Percentiles rank a stretch among this genome's conserved stretches.
Conservation (phyloP, 2,329 filamentous ascomycete species). For the Ophiostoma ulmi region DNA sequence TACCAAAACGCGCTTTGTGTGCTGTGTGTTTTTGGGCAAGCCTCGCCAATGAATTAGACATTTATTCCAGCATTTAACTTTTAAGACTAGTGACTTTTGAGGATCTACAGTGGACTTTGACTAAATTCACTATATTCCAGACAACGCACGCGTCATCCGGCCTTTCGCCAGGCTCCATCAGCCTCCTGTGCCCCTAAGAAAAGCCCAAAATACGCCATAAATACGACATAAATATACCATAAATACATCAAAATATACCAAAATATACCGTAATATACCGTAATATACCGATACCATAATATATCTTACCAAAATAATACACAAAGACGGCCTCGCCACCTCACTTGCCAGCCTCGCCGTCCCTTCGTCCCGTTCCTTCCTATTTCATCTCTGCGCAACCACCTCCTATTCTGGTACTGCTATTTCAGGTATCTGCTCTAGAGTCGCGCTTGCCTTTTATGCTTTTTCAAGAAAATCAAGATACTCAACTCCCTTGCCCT, state of each 20-base stretch:
- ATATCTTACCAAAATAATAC: not conserved
- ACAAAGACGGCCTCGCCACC: not conserved
- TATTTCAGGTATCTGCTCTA: not conserved
- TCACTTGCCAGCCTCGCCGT: not conserved
- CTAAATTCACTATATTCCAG: not conserved
- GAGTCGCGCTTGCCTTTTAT: not conserved
- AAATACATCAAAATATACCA: not conserved
- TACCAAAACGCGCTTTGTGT: not conserved
- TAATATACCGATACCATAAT: not conserved
- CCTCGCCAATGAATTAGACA: not conserved
- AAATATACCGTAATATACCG: not conserved
- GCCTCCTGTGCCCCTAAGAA: not conserved
- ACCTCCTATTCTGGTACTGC: not conserved
- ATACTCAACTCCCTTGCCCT: not conserved
- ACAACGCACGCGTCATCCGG: conserved; percentile 1
- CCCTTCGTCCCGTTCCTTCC: not conserved
- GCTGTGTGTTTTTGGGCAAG: not conserved
- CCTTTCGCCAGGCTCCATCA: not conserved
- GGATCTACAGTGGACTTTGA: not conserved
- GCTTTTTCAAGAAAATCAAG: not conserved
- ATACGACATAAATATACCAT: not conserved
- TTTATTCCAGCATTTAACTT: not conserved
- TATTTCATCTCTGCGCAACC: not conserved
- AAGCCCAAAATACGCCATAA: not conserved
- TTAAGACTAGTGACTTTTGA: not conserved